Evolutionary conservation across 345 rosid species (phyloP).

Genomic region (Kernera saxatilis): DNA sequence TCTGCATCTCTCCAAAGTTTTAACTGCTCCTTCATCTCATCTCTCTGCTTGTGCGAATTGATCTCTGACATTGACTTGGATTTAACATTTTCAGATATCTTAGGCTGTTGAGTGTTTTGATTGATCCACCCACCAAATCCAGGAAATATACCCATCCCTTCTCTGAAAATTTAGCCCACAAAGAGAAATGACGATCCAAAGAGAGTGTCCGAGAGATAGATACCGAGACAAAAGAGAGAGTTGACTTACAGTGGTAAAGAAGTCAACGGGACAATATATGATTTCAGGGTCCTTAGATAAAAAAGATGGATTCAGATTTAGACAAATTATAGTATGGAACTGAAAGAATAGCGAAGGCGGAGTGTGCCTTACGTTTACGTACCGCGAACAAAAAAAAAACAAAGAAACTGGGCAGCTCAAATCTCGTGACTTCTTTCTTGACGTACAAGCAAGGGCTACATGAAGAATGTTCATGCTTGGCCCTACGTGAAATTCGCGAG

Average conservation of each 20-base stretch:
- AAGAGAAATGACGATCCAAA: not conserved
- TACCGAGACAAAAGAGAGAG: not conserved
- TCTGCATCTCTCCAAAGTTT: constrained; percentile 58
- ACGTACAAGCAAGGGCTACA: not conserved
- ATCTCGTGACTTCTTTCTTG: constrained; percentile 4
- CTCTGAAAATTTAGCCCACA: not conserved
- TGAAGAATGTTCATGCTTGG: not conserved
- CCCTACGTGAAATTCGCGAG: not conserved
- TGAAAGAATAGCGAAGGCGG: not conserved
- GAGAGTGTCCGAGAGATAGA: not conserved
- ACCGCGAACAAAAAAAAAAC: not conserved
- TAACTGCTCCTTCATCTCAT: constrained; percentile 50
- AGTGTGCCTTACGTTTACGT: constrained; percentile 4
- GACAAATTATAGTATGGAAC: not conserved
- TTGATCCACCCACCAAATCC: not conserved
- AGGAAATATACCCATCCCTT: not conserved
- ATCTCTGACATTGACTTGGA: constrained; percentile 3
- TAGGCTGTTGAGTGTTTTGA: constrained; percentile 15
- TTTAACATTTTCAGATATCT: constrained; percentile 34
- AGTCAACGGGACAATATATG: not conserved
- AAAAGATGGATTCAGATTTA: not conserved
- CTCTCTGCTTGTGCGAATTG: not conserved
- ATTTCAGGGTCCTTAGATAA: not conserved
- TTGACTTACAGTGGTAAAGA: not conserved
- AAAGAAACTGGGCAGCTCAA: not conserved